Evolutionary conservation across 176 grass and related monocot species (phyloP).

Genomic region (Cymbopogon citratus): DNA sequence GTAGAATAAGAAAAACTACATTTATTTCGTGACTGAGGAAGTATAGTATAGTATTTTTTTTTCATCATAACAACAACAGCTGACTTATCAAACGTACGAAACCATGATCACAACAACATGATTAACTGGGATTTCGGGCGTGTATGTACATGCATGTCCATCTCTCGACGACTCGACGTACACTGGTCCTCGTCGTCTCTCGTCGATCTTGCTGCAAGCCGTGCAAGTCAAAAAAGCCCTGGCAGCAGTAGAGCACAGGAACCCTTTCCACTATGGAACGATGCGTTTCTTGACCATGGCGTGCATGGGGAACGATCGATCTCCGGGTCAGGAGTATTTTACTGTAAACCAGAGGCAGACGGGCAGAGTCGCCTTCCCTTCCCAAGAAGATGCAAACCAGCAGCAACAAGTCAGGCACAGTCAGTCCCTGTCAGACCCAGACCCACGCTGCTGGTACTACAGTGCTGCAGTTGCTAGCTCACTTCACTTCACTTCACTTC

Average conservation of each 20-base stretch:
- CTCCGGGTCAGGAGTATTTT: constrained; percentile 11
- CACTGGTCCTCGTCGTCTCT: no score
- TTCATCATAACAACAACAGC: no score
- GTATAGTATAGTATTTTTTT: no score
- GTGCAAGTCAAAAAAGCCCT: constrained; percentile 14
- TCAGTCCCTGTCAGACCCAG: constrained; percentile 35
- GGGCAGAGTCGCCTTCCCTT: constrained; percentile 26
- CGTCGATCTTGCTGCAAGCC: constrained; percentile 12
- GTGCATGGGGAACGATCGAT: constrained; percentile 36
- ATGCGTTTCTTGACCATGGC: constrained; percentile 33
- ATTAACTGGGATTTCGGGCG: no score
- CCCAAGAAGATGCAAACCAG: constrained; percentile 46
- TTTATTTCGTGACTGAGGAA: no score
- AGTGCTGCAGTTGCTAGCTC: neutral
- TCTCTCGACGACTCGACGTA: no score
- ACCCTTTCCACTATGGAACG: constrained; percentile 13
- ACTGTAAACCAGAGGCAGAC: constrained; percentile 25
- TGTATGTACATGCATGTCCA: no score
- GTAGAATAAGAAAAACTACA: no score
- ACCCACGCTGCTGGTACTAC: neutral
- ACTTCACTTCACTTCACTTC: neutral
- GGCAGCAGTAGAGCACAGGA: neutral
- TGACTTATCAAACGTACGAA: no score
- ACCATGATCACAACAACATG: no score
- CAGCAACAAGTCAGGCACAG: constrained; percentile 40